Conservation (phyloP, 192 early-diverging fungal species). For the Jimgerdemannia lactiflua region DNA sequence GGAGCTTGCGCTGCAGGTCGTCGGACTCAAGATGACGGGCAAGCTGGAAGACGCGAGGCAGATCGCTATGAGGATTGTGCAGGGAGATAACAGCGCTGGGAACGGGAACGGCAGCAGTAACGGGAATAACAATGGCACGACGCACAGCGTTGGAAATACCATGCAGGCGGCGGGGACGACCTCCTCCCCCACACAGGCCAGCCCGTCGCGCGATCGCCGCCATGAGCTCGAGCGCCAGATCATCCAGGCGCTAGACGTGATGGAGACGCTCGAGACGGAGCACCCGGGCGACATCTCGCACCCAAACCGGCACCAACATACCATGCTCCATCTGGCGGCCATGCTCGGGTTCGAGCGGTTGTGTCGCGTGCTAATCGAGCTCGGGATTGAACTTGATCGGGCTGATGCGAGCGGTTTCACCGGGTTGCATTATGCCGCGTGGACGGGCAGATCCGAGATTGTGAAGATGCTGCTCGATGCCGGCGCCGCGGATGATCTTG, state of each 20-base stretch:
- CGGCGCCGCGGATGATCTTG: conserved; percentile 7
- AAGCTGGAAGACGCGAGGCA: conserved; percentile 64
- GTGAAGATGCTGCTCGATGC: conserved; percentile 50
- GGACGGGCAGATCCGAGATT: conserved; percentile 49
- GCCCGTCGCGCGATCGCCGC: not conserved
- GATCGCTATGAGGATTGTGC: conserved; percentile 59
- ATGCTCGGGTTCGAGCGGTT: conserved; percentile 59
- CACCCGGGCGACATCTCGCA: conserved; percentile 30
- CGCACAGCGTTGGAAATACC: not conserved
- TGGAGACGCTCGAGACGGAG: conserved; percentile 38
- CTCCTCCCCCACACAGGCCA: not conserved
- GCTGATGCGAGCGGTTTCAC: conserved; percentile 66
- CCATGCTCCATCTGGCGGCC: conserved; percentile 63
- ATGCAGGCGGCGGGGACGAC: not conserved
- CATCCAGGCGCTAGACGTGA: conserved; percentile 32
- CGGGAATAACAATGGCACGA: not conserved
- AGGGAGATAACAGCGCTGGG: conserved; percentile 23
- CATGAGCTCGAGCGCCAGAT: conserved; percentile 33
- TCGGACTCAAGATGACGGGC: conserved; percentile 67
- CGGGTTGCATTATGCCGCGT: conserved; percentile 67
- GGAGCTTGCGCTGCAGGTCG: conserved; percentile 77
- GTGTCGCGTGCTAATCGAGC: conserved; percentile 33
- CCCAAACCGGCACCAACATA: conserved; percentile 42
- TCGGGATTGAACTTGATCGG: conserved; percentile 44
- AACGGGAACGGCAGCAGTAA: not conserved